Percentiles rank a stretch among this genome's conserved stretches.
These are phyloP conservation scores for Inonotus hispidus DNA, from an alignment of 1,284 basidiomycete genomes.

Conservation along the genomic window DNA sequence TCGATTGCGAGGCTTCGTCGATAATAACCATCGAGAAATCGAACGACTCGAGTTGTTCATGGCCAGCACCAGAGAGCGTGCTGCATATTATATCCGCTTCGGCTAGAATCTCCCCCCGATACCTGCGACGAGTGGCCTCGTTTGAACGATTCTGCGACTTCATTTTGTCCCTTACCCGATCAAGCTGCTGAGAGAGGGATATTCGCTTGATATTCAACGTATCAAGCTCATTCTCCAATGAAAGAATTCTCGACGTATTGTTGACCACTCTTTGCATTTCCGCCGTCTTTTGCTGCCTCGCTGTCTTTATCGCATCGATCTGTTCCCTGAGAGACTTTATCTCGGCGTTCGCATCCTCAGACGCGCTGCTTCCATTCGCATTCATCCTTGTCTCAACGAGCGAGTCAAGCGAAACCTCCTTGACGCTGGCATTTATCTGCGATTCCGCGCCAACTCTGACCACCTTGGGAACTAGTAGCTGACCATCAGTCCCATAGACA, in stretches of 20 bases:
- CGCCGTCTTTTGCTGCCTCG: conserved; percentile 56
- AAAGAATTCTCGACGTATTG: conserved; percentile 42
- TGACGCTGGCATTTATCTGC: conserved; percentile 77
- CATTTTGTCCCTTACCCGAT: conserved; percentile 77
- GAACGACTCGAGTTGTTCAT: conserved; percentile 79
- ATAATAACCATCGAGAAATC: conserved; percentile 97
- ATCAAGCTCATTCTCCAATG: conserved; percentile 65
- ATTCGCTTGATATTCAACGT: conserved; percentile 62
- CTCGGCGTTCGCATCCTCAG: conserved; percentile 48
- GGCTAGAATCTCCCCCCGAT: conserved; percentile 70
- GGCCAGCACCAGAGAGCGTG: conserved; percentile 90
- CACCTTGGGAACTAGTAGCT: conserved; percentile 62
- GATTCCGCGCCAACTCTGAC: conserved; percentile 86
- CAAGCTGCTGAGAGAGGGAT: conserved; percentile 62
- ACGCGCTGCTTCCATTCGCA: conserved; percentile 33
- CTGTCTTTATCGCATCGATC: conserved; percentile 60
- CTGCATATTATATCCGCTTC: conserved; percentile 94
- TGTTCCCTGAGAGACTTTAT: conserved; percentile 60
- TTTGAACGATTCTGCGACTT: conserved; percentile 68
- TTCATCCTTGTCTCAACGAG: conserved; percentile 79
- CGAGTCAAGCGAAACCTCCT: conserved; percentile 83
- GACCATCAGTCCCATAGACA: conserved; percentile 54
- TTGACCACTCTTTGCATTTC: conserved; percentile 52
- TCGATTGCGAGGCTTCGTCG: conserved; percentile 97
- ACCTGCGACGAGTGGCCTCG: conserved; percentile 73